A percentile compares a stretch with the other conserved stretches of the same genome.
phyloP scores from a whole-genome alignment of 495 filamentous ascomycete genomes.

The Penicillium chermesinum region DNA sequence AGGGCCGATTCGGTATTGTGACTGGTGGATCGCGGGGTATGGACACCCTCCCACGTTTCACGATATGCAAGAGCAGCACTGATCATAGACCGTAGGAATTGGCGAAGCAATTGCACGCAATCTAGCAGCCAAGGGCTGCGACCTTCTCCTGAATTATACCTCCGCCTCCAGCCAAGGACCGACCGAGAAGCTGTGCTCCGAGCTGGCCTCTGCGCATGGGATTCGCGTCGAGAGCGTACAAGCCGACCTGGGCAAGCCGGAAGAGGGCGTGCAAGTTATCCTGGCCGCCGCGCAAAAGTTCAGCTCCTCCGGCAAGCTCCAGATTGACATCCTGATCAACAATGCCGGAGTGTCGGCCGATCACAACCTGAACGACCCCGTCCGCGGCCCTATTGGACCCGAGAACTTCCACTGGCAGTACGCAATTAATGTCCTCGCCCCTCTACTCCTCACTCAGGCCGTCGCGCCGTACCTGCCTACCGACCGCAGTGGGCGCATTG shows the following conservation, averaged over 20 bases:
- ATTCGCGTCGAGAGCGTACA: conserved; percentile 48
- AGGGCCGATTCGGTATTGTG: conserved; percentile 70
- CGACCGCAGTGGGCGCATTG: conserved; percentile 71
- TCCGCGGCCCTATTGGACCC: conserved; percentile 35
- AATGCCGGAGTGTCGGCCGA: conserved; percentile 72
- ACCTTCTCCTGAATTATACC: conserved; percentile 66
- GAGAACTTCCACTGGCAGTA: conserved; percentile 68
- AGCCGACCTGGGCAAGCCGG: conserved; percentile 51
- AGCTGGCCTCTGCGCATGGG: conserved; percentile 34
- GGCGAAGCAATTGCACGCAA: conserved; percentile 79
- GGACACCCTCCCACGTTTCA: conserved; percentile 11
- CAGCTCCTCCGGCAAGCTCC: conserved; percentile 48
- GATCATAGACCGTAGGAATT: conserved; percentile 55
- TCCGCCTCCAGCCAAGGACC: conserved; percentile 48
- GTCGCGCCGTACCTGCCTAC: conserved; percentile 62
- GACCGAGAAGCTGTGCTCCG: conserved; percentile 41
- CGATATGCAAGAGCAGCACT: conserved; percentile 1
- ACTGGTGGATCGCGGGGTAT: conserved; percentile 73
- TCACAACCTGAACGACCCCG: conserved; percentile 52
- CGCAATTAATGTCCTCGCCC: conserved; percentile 78
- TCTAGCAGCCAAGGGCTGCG: conserved; percentile 67
- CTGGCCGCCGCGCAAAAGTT: conserved; percentile 46
- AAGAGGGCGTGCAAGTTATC: conserved; percentile 27
- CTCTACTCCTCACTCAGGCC: conserved; percentile 73
- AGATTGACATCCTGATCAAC: conserved; percentile 85